Evolutionary conservation across 116 monocot species (phyloP), one percentile per base, ranked within the genome.

Genomic region (Cymodocea nodosa): DNA sequence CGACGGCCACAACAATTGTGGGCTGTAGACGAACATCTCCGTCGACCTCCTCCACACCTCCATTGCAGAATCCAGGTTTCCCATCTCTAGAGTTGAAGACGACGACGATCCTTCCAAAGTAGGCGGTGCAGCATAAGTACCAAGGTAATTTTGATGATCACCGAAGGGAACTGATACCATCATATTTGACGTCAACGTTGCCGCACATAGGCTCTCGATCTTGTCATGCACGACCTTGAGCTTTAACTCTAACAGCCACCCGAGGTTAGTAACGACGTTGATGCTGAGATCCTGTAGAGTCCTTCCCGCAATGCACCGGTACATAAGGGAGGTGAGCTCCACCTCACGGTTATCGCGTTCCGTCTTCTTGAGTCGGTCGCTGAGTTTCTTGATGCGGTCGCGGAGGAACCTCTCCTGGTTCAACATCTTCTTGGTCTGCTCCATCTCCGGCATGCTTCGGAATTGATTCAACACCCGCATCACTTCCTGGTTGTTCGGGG

Each of bases 401-500:
- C 52, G 62, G 44, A 75, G 76, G 76, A 76, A 80, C 11, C 67
- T 63, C 11, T 75, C 80, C 35, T 80, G 83, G 63, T 80, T 68
- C 68, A 80, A 51, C 80, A 77, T 74, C 69, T 75, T 75, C 75
- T 77, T 80, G 70, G 53, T 67, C 69, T 82, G 76, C 67, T 86
- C 80, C 67, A 66, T 67, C 64, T 82, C 69, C 49, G 86, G 83
- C 70, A 83, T 51, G 62, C 67, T 64, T 54, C 52, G 55, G 74
- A 83, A 64, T 24, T 50, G 2, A 3, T 23, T 49, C 13, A 64
- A 13, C 5, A 64, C 20, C 49, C 23, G 13, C 22, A 22, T 14
- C 37, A 36, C 30, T 15, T 65, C 71, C 15, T 66, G 66, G 22
- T 64, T 22, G 23, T 25, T 22, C 15, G 70, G 66, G 9, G 85